Percentiles rank a stretch among this genome's conserved stretches.
Evolutionary conservation across 2,329 filamentous ascomycete genomes (phyloP).

Genomic region (Gnomoniopsis smithogilvyi): DNA sequence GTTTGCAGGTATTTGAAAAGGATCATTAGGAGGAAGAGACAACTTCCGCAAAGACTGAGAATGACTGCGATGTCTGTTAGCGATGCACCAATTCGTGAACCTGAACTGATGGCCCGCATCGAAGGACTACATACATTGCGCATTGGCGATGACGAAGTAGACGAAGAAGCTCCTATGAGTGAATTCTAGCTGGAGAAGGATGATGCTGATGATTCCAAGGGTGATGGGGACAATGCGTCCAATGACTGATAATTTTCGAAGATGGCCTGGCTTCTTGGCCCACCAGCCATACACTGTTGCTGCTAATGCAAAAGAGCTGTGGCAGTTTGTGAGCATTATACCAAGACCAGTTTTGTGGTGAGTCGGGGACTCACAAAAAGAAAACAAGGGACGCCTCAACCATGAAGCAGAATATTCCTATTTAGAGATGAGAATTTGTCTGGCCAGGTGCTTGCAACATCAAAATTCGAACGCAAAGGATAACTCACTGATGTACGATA

Average conservation of each 20-base stretch:
- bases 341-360: background rate
- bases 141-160: constrained; percentile 10
- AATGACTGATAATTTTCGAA: constrained; percentile 1
- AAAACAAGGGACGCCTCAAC: constrained; percentile 14
- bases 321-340: background rate
- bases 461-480: background rate
- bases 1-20: constrained; percentile 15
- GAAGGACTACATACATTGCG: constrained; percentile 8
- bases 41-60: constrained; percentile 7
- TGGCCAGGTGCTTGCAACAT: background rate
- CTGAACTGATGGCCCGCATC: too few relatives aligned
- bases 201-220: constrained; percentile 3
- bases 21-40: constrained; percentile 15
- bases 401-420: constrained; percentile 9
- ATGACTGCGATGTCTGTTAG: constrained; percentile 5
- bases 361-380: constrained; percentile 8
- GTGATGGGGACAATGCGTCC: constrained; percentile 6
- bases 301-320: constrained; percentile 12
- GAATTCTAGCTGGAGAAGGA: constrained; percentile 11
- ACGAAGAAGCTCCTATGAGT: constrained; percentile 4
- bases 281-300: constrained; percentile 16
- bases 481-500: constrained; percentile 13
- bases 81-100: background rate
- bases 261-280: constrained; percentile 2
- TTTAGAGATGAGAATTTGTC: background rate